Evolutionary conservation across 2,329 filamentous ascomycete genomes (phyloP), one percentile per base, ranked within the genome.

Genomic region (Diaporthe citriasiana): DNA sequence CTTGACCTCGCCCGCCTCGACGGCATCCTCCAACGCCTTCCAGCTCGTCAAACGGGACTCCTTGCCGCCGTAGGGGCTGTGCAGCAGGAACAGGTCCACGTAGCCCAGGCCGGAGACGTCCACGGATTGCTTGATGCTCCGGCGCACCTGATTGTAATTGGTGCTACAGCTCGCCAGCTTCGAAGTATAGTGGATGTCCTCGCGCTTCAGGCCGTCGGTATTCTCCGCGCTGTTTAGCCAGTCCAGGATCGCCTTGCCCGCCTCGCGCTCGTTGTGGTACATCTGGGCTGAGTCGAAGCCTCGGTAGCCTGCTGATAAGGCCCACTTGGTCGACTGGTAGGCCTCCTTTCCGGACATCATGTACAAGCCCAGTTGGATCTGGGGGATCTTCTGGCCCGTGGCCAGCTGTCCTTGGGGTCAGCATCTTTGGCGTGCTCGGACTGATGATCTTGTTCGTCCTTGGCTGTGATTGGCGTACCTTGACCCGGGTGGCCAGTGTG

Each of bases 181-280:
- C 47, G 92, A 93, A 0, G 94, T 97, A 81, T 94, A 95, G 82
- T 94, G 94, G 70, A 97, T 85, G 78, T 95, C 91, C 73, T 92
- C 89, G 7, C 94, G 89, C 76, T 86, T 88, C 38, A 95, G 81
- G 0, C 84, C 86, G 0, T 85, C 78, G 0, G 82, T 84, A 17
- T 84, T 82, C 3, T 78, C 79, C 33, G 83, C 83, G 70, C 84
- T 83, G 50, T 82, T 78, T 4, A 94, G 83, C 77, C 89, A 93
- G 27, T 86, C 83, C 3, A 81, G 81, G 76, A 97, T 92, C 12
- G 93, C 92, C 42, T 86, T 84, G 1, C 93, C 94, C 19, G 92
- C 90, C 77, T 94, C 89, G 47, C 85, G 85, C 82, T 97, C 94
- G 76, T 97, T 97, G 79, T 89, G 82, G 77, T 89, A 89, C 86